These are phyloP conservation scores for Populus ilicifolia DNA, from an alignment of 345 rosid species.

Conservation along the genomic window DNA sequence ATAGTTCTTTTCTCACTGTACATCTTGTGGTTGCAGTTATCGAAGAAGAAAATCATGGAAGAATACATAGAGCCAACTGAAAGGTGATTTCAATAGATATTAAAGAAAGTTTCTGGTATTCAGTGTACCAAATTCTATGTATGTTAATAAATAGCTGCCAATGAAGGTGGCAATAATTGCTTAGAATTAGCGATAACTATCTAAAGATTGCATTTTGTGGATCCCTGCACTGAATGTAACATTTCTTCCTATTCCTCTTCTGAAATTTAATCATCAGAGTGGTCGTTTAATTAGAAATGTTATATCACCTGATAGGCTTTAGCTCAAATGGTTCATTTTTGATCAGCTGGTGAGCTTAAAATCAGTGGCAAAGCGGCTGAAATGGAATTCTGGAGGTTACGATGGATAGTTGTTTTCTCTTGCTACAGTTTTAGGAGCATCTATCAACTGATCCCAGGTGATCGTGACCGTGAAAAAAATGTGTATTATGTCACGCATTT, in stretches of 20 bases:
- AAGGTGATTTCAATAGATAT: conserved; percentile 10
- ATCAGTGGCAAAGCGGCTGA: neutral
- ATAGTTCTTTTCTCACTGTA: neutral
- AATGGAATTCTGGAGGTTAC: neutral
- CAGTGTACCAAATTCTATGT: neutral
- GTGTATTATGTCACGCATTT: neutral
- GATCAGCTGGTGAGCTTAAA: neutral
- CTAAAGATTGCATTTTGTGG: neutral
- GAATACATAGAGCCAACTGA: conserved; percentile 64
- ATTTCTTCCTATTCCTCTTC: neutral
- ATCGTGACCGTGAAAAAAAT: neutral
- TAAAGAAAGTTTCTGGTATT: neutral
- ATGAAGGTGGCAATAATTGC: neutral
- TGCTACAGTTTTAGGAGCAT: neutral
- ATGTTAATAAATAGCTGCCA: neutral
- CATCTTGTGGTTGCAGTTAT: conserved; percentile 31
- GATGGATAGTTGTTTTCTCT: neutral
- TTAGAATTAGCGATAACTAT: neutral
- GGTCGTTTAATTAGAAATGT: neutral
- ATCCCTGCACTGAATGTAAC: neutral
- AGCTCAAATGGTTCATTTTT: neutral
- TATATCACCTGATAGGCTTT: neutral
- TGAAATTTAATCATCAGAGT: neutral
- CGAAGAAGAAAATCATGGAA: conserved; percentile 55
- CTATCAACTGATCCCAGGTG: neutral